Base-by-base conservation (phyloP, 208 protist genomes). In the Phytomonas francai region DNA sequence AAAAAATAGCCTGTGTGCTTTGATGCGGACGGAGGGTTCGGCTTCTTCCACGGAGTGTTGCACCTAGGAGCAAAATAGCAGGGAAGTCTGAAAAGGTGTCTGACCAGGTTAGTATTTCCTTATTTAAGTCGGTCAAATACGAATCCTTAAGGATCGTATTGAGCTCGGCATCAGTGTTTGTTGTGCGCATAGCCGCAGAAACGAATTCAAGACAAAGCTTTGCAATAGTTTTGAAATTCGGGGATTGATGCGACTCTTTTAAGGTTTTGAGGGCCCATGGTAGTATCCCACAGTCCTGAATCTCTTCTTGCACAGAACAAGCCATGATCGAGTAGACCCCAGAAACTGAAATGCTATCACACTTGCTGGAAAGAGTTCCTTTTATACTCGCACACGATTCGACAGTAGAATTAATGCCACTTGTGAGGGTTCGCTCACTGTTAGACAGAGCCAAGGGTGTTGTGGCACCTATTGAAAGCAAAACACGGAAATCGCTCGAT, bases 191-290 rank as follows among this genome's bases (percentile, higher is more conserved):
- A 29, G 84, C 67, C 1, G 78, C 80, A 28, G 75, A 77, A 6
- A 95, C 30, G 72, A 92, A 85, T 33, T 67, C 71, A 14, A 91
- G 39, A 71, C 81, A 90, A n/a, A 93, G 80, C 60, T 77, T 77
- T 22, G 85, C 83, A 19, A 88, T 67, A 64, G 45, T 25, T 19
- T 19, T 22, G 25, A 54, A 54, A 25, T 54, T 54, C 1, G 45
- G 45, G 16, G 45, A 54, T 54, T 25, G 16, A 54, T 54, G 45
- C 3, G 45, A 54, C 19, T 54, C 45, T 22, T 54, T 54, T 25
- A 75, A 32, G 3, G 65, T 75, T 29, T 31, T 39, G 4, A 86
- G 67, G 8, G 78, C 78, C 80, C 84, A 86, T 51, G 66, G 49
- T n/a, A 80, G 61, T 8, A 85, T 76, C 32, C 78, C 67, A 62